Percentiles rank a stretch among this genome's conserved stretches.
Conservation (phyloP, 768 basidiomycete species). For the Auriscalpium vulgare region DNA sequence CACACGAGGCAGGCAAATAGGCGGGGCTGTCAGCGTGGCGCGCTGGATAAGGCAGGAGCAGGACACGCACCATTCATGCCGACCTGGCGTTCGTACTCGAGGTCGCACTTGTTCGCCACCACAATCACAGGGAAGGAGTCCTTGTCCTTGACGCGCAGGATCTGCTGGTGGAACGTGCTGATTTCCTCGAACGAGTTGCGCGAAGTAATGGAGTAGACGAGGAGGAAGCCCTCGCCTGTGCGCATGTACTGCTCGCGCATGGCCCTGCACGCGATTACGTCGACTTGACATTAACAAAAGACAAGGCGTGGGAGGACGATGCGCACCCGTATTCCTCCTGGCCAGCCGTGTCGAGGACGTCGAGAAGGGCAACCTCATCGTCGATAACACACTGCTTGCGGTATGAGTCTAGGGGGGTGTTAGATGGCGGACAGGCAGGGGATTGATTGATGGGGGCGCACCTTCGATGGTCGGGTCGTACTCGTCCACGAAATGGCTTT, state of each 20-base stretch:
- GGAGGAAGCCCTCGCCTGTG: slow-evolving; percentile 94
- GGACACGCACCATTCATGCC: slow-evolving; percentile 79
- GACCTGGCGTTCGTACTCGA: slow-evolving; percentile 94
- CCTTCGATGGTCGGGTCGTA: slow-evolving; percentile 96
- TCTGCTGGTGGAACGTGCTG: slow-evolving; percentile 91
- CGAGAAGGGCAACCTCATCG: slow-evolving; percentile 95
- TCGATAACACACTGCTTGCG: slow-evolving; percentile 96
- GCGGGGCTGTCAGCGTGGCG: not conserved
- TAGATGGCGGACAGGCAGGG: not conserved
- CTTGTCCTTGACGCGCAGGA: slow-evolving; percentile 93
- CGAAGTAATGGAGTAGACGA: slow-evolving; percentile 98
- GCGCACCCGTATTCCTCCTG: slow-evolving; percentile 97
- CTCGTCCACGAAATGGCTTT: slow-evolving; percentile 89
- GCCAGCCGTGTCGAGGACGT: slow-evolving; percentile 95
- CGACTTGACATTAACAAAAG: no score
- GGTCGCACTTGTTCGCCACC: slow-evolving; percentile 96
- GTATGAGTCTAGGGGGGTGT: slow-evolving; percentile 69
- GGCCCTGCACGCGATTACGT: slow-evolving; percentile 44
- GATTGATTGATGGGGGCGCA: slow-evolving; percentile 21
- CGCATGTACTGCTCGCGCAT: slow-evolving; percentile 99
- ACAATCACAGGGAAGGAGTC: slow-evolving; percentile 93
- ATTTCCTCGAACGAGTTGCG: slow-evolving; percentile 97
- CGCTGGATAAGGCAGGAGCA: not conserved
- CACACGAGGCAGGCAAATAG: no score
- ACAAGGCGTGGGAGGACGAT: not conserved